Percentiles rank a stretch among this genome's conserved stretches.
Evolutionary conservation across 2,329 filamentous ascomycete genomes (phyloP).

Genomic region (Arthrinium puccinioides): DNA sequence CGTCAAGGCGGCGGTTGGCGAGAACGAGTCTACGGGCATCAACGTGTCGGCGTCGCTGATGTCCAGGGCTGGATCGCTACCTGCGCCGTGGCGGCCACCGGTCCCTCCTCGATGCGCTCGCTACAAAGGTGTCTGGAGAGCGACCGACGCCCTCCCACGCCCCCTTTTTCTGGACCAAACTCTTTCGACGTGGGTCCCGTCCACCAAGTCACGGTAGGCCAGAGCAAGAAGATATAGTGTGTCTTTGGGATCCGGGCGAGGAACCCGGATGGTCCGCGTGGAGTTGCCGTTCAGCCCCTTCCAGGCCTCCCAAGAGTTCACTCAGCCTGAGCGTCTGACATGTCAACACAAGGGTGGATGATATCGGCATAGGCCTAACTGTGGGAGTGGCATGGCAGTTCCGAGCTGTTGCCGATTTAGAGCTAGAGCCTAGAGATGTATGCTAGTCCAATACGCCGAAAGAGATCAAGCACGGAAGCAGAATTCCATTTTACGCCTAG

Average conservation of each 20-base stretch:
- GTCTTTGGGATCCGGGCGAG: slow-evolving; percentile 45
- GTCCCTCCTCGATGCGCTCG: slow-evolving; percentile 46
- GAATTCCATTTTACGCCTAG: too few relatives aligned
- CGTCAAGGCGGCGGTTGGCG: slow-evolving; percentile 45
- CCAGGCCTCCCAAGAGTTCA: slow-evolving; percentile 8
- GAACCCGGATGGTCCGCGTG: slow-evolving; percentile 16
- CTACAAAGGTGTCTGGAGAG: slow-evolving; percentile 51
- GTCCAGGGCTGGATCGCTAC: slow-evolving; percentile 51
- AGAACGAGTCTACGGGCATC: slow-evolving; percentile 44
- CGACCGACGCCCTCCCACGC: slow-evolving; percentile 40
- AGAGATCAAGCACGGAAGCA: too few relatives aligned
- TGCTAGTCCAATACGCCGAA: too few relatives aligned
- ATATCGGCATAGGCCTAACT: too few relatives aligned
- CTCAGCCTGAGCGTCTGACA: too few relatives aligned
- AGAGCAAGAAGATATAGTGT: slow-evolving; percentile 52
- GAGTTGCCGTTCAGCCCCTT: slow-evolving; percentile 22
- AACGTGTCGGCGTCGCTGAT: slow-evolving; percentile 44
- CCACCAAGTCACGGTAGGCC: slow-evolving; percentile 32
- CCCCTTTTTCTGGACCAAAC: slow-evolving; percentile 45
- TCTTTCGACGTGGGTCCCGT: slow-evolving; percentile 40
- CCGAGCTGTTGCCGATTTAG: too few relatives aligned
- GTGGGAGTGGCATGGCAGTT: too few relatives aligned
- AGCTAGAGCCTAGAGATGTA: too few relatives aligned
- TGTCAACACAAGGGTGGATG: too few relatives aligned
- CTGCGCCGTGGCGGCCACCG: slow-evolving; percentile 49